These are phyloP conservation scores for Amanita rimosa DNA, from an alignment of 768 basidiomycete species.

Conservation along the genomic window DNA sequence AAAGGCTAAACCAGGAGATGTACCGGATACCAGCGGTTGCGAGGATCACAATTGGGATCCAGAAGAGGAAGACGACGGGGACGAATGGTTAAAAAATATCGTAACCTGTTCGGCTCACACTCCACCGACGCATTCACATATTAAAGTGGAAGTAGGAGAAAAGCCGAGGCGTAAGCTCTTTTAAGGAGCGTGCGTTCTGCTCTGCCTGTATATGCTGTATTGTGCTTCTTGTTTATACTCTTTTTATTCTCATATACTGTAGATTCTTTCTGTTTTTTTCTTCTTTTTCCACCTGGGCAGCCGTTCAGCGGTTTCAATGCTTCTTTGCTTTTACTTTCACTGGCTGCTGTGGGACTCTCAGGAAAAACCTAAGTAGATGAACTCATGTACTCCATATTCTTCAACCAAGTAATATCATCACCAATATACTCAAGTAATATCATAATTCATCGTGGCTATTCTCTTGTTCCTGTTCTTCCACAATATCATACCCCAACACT, in stretches of 20 bases:
- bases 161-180: constrained; percentile 71
- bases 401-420: constrained; percentile 1
- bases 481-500: constrained; percentile 38
- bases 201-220: background rate
- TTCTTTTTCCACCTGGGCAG: background rate
- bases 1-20: constrained; percentile 2
- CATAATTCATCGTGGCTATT: constrained; percentile 11
- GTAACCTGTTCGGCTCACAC: constrained; percentile 50
- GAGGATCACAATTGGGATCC: constrained; percentile 54
- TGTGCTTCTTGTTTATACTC: constrained; percentile 9
- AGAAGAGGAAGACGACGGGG: constrained; percentile 71
- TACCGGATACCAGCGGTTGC: constrained; percentile 27
- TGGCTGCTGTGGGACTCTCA: background rate
- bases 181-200: constrained; percentile 18
- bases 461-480: constrained; percentile 5
- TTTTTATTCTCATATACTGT: constrained; percentile 7
- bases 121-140: constrained; percentile 50
- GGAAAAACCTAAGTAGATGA: background rate
- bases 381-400: constrained; percentile 6
- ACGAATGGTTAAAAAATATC: constrained; percentile 80
- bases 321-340: background rate
- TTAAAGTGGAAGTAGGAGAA: constrained; percentile 65
- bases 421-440: background rate
- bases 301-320: background rate
- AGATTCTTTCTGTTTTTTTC: constrained; percentile 6